Percentiles rank a stretch among this genome's conserved stretches.
Evolutionary conservation across 140 eudicot species (phyloP).

Genomic region (Anethum foeniculum): DNA sequence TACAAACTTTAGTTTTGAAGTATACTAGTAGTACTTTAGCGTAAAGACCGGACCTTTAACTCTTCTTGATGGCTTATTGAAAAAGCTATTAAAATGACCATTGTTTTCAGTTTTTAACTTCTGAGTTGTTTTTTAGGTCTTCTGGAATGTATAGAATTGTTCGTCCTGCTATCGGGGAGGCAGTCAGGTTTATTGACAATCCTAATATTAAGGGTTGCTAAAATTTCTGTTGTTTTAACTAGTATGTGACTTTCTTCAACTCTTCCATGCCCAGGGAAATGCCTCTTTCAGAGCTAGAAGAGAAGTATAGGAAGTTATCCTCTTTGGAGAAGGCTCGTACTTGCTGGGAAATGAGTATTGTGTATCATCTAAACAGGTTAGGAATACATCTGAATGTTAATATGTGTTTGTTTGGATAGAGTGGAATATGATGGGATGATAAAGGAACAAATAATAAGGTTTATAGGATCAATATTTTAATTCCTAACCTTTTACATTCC

Average conservation of each 20-base stretch:
- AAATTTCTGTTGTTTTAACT: background rate
- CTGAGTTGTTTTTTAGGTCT: conserved; percentile 39
- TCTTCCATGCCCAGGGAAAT: conserved; percentile 61
- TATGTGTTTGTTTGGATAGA: background rate
- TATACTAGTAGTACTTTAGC: background rate
- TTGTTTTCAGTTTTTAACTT: conserved; percentile 1
- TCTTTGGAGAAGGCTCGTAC: conserved; percentile 65
- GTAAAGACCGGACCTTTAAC: background rate
- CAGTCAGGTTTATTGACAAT: conserved; percentile 47
- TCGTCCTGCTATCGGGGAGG: conserved; percentile 91
- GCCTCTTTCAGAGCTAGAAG: conserved; percentile 66
- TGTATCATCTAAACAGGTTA: conserved; percentile 82
- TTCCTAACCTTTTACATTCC: background rate
- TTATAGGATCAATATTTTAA: background rate
- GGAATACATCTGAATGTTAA: background rate
- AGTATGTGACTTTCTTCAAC: background rate
- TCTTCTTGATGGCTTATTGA: background rate
- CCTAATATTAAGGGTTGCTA: background rate
- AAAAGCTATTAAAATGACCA: background rate
- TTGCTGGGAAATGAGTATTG: conserved; percentile 94
- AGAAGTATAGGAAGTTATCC: conserved; percentile 62
- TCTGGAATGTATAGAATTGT: conserved; percentile 68
- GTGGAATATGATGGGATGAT: background rate
- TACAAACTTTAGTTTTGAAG: conserved; percentile 19
- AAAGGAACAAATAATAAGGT: background rate